Evolutionary conservation across 768 basidiomycete species (phyloP).

Genomic region (Leccinum boreale): DNA sequence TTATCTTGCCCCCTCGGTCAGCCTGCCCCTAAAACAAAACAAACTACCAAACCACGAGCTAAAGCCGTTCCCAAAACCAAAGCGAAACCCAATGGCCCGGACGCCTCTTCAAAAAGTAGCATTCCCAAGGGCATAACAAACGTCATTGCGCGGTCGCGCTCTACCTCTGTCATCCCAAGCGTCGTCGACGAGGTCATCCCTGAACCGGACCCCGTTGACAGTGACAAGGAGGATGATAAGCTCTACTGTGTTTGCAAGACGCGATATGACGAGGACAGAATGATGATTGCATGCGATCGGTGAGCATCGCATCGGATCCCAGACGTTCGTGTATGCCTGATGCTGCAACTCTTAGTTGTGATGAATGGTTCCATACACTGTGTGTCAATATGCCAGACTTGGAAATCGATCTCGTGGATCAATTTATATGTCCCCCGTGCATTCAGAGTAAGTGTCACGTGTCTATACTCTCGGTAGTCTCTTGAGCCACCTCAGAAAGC

Average conservation of each 20-base stretch:
- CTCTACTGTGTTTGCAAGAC: conserved; percentile 89
- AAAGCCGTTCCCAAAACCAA: conserved; percentile 33
- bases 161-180: conserved; percentile 64
- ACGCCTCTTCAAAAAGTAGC: conserved; percentile 15
- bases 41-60: conserved; percentile 28
- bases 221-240: conserved; percentile 45
- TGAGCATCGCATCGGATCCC: conserved; percentile 34
- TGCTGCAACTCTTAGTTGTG: conserved; percentile 55
- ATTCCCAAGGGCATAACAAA: conserved; percentile 24
- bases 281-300: conserved; percentile 95
- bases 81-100: conserved; percentile 10
- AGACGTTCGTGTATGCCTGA: background rate
- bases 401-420: conserved; percentile 85
- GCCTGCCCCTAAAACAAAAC: conserved; percentile 28
- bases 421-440: conserved; percentile 86
- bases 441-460: conserved; percentile 55
- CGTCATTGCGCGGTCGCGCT: conserved; percentile 54
- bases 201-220: conserved; percentile 48
- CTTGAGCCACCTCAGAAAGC: conserved; percentile 43
- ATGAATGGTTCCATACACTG: conserved; percentile 91
- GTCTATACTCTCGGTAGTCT: conserved; percentile 1
- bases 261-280: conserved; percentile 78
- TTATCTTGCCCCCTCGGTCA: conserved; percentile 2
- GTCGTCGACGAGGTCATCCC: conserved; percentile 39
- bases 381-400: conserved; percentile 82